These are phyloP conservation scores for Russula emetica DNA, from an alignment of 768 basidiomycete genomes.

Conservation along the genomic window DNA sequence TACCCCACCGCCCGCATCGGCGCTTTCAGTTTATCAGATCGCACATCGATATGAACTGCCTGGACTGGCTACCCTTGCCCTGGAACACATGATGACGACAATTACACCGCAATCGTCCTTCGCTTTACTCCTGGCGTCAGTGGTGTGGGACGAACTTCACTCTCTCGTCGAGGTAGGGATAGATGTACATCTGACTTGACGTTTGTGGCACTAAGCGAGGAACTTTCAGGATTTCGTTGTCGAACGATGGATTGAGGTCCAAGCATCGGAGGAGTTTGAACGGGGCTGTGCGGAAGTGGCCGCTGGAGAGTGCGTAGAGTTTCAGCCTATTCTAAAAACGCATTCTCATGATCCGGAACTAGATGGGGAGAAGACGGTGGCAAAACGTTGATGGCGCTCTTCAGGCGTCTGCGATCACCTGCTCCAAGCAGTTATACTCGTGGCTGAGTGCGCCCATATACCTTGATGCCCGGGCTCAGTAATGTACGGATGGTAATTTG, in stretches of 20 bases:
- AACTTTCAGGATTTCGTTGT: constrained; percentile 61
- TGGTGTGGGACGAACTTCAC: constrained; percentile 61
- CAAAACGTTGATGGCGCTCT: constrained; percentile 60
- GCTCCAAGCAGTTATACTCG: constrained; percentile 31
- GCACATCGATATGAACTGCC: constrained; percentile 73
- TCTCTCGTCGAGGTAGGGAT: constrained; percentile 52
- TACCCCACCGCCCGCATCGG: constrained; percentile 60
- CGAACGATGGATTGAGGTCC: constrained; percentile 71
- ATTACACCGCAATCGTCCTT: constrained; percentile 65
- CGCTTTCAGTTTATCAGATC: constrained; percentile 69
- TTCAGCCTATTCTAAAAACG: background rate
- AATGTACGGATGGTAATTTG: background rate
- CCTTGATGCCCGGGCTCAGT: background rate
- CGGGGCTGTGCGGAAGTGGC: constrained; percentile 67
- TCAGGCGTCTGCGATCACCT: constrained; percentile 63
- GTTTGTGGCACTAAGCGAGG: constrained; percentile 14
- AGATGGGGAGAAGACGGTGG: constrained; percentile 74
- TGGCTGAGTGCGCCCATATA: constrained; percentile 9
- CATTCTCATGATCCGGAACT: constrained; percentile 14
- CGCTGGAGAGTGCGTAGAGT: constrained; percentile 54
- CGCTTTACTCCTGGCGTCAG: constrained; percentile 62
- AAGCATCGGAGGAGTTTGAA: constrained; percentile 59
- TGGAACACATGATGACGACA: constrained; percentile 69
- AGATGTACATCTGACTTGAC: constrained; percentile 17
- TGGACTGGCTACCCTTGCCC: constrained; percentile 57